phyloP scores from a whole-genome alignment of 139 green algal genomes.

The Chlamydomonas sphaeroides region DNA sequence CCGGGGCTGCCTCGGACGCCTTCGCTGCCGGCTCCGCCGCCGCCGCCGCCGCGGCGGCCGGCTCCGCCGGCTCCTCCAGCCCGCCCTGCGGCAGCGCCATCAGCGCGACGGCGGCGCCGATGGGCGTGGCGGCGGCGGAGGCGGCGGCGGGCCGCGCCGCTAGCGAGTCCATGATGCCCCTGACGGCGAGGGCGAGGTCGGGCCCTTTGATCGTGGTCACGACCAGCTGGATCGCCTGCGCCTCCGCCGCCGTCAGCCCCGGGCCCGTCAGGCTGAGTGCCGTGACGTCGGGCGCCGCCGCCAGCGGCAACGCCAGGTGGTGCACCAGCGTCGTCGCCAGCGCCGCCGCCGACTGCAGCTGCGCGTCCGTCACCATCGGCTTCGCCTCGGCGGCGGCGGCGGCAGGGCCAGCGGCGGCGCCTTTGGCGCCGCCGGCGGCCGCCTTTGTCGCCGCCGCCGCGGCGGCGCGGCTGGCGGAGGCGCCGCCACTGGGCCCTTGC shows the following conservation, averaged over 20 bases:
- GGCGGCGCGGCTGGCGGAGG: background rate
- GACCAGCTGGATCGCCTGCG: slow-evolving; percentile 39
- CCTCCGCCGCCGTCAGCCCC: slow-evolving; percentile 29
- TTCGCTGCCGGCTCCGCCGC: no score
- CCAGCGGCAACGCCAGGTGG: slow-evolving; percentile 11
- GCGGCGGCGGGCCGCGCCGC: background rate
- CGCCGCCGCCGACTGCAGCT: background rate
- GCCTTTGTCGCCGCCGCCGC: background rate
- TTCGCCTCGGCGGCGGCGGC: background rate
- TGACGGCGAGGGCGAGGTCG: slow-evolving; percentile 15
- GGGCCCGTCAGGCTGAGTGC: slow-evolving; percentile 18
- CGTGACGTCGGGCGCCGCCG: slow-evolving; percentile 8
- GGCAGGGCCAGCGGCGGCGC: background rate
- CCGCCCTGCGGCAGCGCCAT: slow-evolving; percentile 16
- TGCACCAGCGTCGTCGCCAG: background rate
- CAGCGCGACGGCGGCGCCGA: background rate
- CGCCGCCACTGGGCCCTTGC: slow-evolving; percentile 2
- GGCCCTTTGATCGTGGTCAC: slow-evolving; percentile 23
- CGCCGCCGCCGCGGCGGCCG: no score
- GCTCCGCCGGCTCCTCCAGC: background rate
- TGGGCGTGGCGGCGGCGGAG: background rate
- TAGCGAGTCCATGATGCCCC: slow-evolving; percentile 32
- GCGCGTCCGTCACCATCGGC: background rate
- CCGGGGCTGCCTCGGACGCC: no score
- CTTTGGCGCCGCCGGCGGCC: no score